A percentile compares a stretch with the other conserved stretches of the same genome.
Evolutionary conservation across 2,329 filamentous ascomycete species (phyloP).

Genomic region (Cladosporium sp.): DNA sequence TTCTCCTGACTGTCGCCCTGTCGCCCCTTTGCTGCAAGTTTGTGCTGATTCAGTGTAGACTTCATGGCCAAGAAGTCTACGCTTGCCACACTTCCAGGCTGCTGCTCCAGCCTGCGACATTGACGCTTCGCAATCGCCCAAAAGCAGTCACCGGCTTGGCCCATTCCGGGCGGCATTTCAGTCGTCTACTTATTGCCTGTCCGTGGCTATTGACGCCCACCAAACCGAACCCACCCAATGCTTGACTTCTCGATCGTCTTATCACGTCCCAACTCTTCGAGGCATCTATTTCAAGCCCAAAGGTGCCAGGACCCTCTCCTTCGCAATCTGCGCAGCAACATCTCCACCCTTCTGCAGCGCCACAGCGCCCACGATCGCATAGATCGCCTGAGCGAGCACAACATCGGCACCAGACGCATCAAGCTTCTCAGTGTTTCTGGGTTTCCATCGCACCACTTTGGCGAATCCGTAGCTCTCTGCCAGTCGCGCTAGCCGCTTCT

Average conservation of each 20-base stretch:
- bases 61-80: too few relatives aligned
- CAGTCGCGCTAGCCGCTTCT: conserved; percentile 62
- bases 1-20: background rate
- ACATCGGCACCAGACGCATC: conserved; percentile 67
- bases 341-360: conserved; percentile 82
- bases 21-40: background rate
- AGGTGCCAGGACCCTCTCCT: conserved; percentile 67
- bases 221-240: background rate
- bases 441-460: conserved; percentile 82
- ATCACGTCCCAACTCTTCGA: background rate
- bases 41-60: background rate
- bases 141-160: too few relatives aligned
- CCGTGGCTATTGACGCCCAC: too few relatives aligned
- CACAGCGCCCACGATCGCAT: conserved; percentile 82
- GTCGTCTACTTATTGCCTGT: background rate
- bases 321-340: conserved; percentile 68
- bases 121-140: too few relatives aligned
- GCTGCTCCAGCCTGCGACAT: too few relatives aligned
- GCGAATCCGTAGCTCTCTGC: conserved; percentile 67
- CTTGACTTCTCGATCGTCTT: background rate
- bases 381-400: conserved; percentile 72
- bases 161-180: background rate
- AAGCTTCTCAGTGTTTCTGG: conserved; percentile 68
- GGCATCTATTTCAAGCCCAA: conserved; percentile 26
- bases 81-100: too few relatives aligned